phyloP scores from a whole-genome alignment of 768 basidiomycete species.

The Lanmaoa pseudosensibilis region DNA sequence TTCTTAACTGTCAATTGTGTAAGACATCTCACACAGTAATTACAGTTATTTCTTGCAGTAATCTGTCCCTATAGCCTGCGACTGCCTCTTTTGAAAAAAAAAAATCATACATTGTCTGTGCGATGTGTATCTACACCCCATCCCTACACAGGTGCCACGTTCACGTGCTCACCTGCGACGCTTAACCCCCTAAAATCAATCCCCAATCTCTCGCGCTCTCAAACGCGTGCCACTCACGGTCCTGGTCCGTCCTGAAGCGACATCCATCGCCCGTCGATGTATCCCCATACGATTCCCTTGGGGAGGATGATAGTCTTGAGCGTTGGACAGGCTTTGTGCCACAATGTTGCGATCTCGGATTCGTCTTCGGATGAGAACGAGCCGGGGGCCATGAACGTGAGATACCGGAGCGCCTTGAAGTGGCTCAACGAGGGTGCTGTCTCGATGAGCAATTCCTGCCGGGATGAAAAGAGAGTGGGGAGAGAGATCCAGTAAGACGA shows the following conservation, averaged over 20 bases:
- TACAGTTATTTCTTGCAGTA: too few relatives aligned
- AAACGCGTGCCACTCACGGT: neutral
- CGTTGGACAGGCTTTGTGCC: constrained; percentile 60
- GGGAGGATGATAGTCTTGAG: constrained; percentile 65
- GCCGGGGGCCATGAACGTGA: constrained; percentile 59
- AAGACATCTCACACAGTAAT: too few relatives aligned
- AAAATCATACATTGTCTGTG: too few relatives aligned
- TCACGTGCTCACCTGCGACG: neutral
- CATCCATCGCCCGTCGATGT: constrained; percentile 25
- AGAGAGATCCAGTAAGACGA: neutral
- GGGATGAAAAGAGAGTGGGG: too few relatives aligned
- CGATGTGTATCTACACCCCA: too few relatives aligned
- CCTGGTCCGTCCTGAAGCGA: constrained; percentile 18
- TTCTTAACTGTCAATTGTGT: too few relatives aligned
- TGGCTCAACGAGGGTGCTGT: constrained; percentile 39
- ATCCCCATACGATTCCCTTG: constrained; percentile 62
- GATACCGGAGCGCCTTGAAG: constrained; percentile 48
- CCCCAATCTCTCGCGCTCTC: neutral
- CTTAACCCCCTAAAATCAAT: neutral
- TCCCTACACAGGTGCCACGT: too few relatives aligned
- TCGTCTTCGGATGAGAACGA: constrained; percentile 38
- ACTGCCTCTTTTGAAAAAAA: too few relatives aligned
- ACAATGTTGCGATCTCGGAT: constrained; percentile 49
- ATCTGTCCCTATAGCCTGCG: too few relatives aligned
- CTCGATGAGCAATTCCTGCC: constrained; percentile 44